Conservation (phyloP, 441 rosid species). For the Euphorbia neoarborescens region DNA sequence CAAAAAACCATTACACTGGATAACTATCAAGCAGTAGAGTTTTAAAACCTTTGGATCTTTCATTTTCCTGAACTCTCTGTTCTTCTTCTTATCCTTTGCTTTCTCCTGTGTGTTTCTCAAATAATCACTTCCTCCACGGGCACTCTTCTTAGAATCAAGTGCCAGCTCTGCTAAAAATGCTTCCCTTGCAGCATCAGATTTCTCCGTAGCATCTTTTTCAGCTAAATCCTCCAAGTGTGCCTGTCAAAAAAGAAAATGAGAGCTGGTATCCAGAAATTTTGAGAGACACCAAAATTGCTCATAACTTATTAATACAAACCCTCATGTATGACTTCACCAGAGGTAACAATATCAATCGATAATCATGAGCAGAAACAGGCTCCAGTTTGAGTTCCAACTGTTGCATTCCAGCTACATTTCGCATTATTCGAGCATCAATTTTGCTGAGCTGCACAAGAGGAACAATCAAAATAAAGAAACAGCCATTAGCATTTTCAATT, state of each 20-base stretch:
- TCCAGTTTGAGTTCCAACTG: constrained; percentile 78
- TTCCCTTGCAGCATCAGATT: constrained; percentile 95
- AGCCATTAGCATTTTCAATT: constrained; percentile 15
- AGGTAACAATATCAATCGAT: constrained; percentile 56
- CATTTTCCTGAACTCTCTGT: constrained; percentile 52
- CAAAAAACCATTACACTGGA: constrained; percentile 10
- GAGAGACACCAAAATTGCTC: constrained; percentile 19
- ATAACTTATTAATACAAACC: constrained; percentile 41
- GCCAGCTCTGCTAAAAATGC: constrained; percentile 92
- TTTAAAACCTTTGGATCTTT: constrained; percentile 66
- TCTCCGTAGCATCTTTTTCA: constrained; percentile 89
- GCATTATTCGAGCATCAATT: constrained; percentile 74
- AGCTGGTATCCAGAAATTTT: constrained; percentile 13
- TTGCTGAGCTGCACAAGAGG: constrained; percentile 61
- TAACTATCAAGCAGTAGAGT: background rate
- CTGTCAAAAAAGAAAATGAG: constrained; percentile 29
- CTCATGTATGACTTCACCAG: constrained; percentile 69
- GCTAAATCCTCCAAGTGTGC: constrained; percentile 84
- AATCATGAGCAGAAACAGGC: constrained; percentile 58
- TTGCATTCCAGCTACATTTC: constrained; percentile 61
- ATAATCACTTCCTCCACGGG: constrained; percentile 52
- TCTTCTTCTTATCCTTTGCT: constrained; percentile 78
- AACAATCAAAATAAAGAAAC: constrained; percentile 23
- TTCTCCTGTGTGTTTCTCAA: constrained; percentile 59
- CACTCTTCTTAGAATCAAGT: constrained; percentile 68